Percentiles rank a stretch among this genome's conserved stretches.
phyloP scores from a whole-genome alignment of 495 filamentous ascomycete species.

The Xylaria castorea region DNA sequence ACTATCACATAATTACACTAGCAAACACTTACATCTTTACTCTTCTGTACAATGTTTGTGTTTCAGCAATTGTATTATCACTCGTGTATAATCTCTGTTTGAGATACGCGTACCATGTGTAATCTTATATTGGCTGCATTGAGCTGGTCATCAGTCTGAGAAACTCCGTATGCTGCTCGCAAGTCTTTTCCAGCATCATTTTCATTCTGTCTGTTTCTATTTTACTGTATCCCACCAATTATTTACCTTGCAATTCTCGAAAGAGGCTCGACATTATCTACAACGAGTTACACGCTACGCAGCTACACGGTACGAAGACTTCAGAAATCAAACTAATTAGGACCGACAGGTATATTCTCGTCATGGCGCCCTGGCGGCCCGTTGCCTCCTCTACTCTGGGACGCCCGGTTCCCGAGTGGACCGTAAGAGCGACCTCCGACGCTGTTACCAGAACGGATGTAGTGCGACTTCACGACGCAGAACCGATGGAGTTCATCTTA shows the following conservation, averaged over 20 bases:
- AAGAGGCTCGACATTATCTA: neutral
- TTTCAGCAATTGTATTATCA: neutral
- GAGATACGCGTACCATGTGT: neutral
- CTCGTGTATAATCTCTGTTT: neutral
- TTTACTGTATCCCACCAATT: neutral
- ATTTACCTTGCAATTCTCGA: neutral
- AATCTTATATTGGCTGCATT: too few species aligned
- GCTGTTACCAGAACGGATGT: slow-evolving; percentile 11
- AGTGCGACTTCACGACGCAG: neutral
- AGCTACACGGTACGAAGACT: neutral
- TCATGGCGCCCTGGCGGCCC: neutral
- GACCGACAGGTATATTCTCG: neutral
- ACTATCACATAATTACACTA: neutral
- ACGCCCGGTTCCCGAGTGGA: neutral
- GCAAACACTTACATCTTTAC: neutral
- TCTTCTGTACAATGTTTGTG: neutral
- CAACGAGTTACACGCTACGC: neutral
- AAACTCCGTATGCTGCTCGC: neutral
- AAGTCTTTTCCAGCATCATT: neutral
- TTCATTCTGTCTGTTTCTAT: neutral
- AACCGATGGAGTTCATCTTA: slow-evolving; percentile 39
- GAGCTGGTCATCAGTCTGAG: neutral
- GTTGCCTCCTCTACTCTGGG: neutral
- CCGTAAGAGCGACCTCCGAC: neutral
- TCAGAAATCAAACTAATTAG: neutral